Percentiles rank a stretch among this genome's conserved stretches.
phyloP scores from a whole-genome alignment of 805 yeast genomes.

The Jamesozyma rosinii region DNA sequence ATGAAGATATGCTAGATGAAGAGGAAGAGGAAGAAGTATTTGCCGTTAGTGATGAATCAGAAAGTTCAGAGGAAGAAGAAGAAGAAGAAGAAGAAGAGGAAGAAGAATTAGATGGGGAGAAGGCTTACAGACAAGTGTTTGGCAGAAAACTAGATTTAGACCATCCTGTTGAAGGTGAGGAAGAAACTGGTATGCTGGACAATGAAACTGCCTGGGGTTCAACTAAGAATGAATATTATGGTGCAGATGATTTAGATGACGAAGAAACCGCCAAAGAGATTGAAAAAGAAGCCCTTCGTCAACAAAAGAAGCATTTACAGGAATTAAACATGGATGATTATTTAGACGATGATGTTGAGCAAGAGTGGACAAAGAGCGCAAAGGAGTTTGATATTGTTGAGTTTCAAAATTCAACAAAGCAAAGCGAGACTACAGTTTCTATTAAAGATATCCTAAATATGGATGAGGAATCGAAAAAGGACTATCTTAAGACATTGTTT shows the following conservation, averaged over 20 bases:
- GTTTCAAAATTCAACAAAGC: slow-evolving; percentile 24
- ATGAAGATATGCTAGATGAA: slow-evolving; percentile 39
- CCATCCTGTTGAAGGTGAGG: slow-evolving; percentile 21
- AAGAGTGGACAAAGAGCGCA: slow-evolving; percentile 64
- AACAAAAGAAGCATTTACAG: slow-evolving; percentile 71
- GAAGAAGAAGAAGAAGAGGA: slow-evolving; percentile 26
- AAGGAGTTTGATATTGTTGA: slow-evolving; percentile 38
- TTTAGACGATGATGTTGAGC: slow-evolving; percentile 62
- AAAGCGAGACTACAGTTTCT: slow-evolving; percentile 30
- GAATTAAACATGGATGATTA: slow-evolving; percentile 69
- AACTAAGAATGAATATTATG: slow-evolving; percentile 38
- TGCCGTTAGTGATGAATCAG: slow-evolving; percentile 29
- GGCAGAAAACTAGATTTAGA: slow-evolving; percentile 25
- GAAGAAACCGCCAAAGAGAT: slow-evolving; percentile 69
- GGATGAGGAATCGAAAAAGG: slow-evolving; percentile 44
- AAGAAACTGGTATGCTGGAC: slow-evolving; percentile 26
- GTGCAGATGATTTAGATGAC: slow-evolving; percentile 46
- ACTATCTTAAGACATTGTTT: slow-evolving; percentile 49
- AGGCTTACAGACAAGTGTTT: slow-evolving; percentile 33
- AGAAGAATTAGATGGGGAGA: slow-evolving; percentile 30
- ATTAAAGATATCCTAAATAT: slow-evolving; percentile 40
- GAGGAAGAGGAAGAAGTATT: slow-evolving; percentile 44
- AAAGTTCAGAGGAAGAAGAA: slow-evolving; percentile 20
- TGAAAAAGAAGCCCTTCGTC: slow-evolving; percentile 79
- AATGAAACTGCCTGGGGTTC: slow-evolving; percentile 42